Percentiles rank a stretch among this genome's conserved stretches.
phyloP scores from a whole-genome alignment of 768 basidiomycete genomes.

The Russula lepida region DNA sequence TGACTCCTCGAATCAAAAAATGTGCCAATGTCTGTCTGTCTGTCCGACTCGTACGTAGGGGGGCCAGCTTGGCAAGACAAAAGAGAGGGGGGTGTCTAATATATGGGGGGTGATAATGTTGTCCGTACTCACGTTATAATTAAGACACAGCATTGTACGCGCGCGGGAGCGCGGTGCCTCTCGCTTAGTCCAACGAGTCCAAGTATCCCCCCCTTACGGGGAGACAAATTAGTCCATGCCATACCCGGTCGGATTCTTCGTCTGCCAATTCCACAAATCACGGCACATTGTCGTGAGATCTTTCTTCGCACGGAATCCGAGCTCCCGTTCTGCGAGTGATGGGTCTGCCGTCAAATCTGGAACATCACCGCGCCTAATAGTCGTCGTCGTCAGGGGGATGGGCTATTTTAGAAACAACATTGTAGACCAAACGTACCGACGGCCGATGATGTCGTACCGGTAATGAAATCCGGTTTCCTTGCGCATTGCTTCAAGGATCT shows the following conservation, averaged over 20 bases:
- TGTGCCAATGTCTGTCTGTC: not conserved
- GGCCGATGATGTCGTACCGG: slow-evolving; percentile 81
- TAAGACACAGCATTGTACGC: not conserved
- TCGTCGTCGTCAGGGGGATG: not conserved
- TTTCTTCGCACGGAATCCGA: slow-evolving; percentile 80
- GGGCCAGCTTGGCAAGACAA: not conserved
- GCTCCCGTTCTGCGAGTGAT: slow-evolving; percentile 79
- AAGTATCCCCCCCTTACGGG: not conserved
- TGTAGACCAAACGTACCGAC: slow-evolving; percentile 51
- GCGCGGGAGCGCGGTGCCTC: not conserved
- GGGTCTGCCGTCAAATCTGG: slow-evolving; percentile 96
- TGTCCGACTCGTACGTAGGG: not conserved
- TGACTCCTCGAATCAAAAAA: slow-evolving; percentile 1
- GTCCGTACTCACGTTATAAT: slow-evolving; percentile 6
- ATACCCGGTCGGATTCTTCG: slow-evolving; percentile 81
- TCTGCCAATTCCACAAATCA: slow-evolving; percentile 99
- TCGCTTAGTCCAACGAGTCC: not conserved
- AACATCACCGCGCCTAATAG: slow-evolving; percentile 80
- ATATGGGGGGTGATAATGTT: not conserved
- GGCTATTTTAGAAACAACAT: not conserved
- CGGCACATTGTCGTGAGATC: slow-evolving; percentile 88
- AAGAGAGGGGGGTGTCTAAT: slow-evolving; percentile 5
- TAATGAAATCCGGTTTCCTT: slow-evolving; percentile 84
- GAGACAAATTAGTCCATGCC: slow-evolving; percentile 20
- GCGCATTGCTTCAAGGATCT: slow-evolving; percentile 93